Conservation (phyloP, 768 basidiomycete genomes). For the Galerina marginata region DNA sequence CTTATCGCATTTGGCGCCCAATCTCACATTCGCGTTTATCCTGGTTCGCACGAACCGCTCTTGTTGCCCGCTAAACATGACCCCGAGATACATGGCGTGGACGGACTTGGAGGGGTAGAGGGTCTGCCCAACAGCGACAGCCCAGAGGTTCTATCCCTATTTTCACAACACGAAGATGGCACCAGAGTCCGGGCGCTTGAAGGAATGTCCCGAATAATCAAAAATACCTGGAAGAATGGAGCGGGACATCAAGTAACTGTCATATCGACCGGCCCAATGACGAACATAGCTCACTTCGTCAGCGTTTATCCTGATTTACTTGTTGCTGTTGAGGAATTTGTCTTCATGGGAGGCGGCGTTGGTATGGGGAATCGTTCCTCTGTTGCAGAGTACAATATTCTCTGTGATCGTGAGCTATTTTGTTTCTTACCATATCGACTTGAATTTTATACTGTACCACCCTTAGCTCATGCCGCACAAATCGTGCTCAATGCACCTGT, state of each 20-base stretch:
- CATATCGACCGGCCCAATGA: conserved; percentile 84
- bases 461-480: conserved; percentile 77
- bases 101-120: conserved; percentile 86
- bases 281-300: conserved; percentile 77
- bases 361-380: conserved; percentile 83
- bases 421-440: neutral
- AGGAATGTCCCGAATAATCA: conserved; percentile 67
- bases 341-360: conserved; percentile 93
- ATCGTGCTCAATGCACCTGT: conserved; percentile 79
- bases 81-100: conserved; percentile 80
- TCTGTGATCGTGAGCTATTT: conserved; percentile 75
- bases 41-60: conserved; percentile 75
- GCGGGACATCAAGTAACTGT: conserved; percentile 66
- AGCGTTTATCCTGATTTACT: conserved; percentile 57
- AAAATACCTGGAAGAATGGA: conserved; percentile 60
- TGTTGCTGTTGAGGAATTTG: conserved; percentile 68
- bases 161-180: conserved; percentile 50
- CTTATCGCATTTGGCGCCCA: conserved; percentile 77
- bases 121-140: conserved; percentile 63
- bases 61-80: conserved; percentile 66
- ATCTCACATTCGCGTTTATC: conserved; percentile 60
- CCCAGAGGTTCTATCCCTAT: conserved; percentile 53
- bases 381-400: conserved; percentile 83
- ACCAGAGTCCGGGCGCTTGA: conserved; percentile 60
- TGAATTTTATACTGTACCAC: neutral